These are phyloP conservation scores for Pulveroboletus sp. DNA, from an alignment of 768 basidiomycete species.

Conservation along the genomic window DNA sequence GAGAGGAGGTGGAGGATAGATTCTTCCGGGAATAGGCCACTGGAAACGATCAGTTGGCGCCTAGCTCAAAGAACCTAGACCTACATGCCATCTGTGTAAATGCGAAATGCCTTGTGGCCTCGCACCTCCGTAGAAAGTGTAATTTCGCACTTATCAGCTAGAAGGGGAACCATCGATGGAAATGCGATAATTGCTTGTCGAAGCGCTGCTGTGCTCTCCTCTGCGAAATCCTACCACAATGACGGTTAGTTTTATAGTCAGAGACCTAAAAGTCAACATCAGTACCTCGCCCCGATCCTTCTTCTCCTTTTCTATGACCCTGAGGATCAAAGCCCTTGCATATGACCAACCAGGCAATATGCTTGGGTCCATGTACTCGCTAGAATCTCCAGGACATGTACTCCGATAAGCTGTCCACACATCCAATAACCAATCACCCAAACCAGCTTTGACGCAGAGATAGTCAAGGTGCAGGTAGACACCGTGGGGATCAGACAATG, in stretches of 20 bases:
- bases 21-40: constrained; percentile 39
- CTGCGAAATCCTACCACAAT: constrained; percentile 41
- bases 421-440: constrained; percentile 79
- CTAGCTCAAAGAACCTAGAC: constrained; percentile 14
- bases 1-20: constrained; percentile 74
- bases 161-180: constrained; percentile 75
- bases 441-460: constrained; percentile 76
- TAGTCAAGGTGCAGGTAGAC: constrained; percentile 81
- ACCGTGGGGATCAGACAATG: constrained; percentile 87
- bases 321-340: constrained; percentile 65
- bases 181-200: constrained; percentile 72
- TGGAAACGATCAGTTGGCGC: constrained; percentile 11
- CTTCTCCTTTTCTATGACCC: constrained; percentile 46
- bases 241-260: constrained; percentile 2
- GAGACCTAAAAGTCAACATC: not conserved
- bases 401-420: constrained; percentile 38
- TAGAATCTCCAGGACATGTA: constrained; percentile 4
- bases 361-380: constrained; percentile 46
- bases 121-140: constrained; percentile 56
- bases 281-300: constrained; percentile 40
- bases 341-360: constrained; percentile 79
- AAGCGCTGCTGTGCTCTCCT: constrained; percentile 64
- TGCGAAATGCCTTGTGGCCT: constrained; percentile 60
- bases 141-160: constrained; percentile 85
- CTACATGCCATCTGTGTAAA: constrained; percentile 68